phyloP scores from a whole-genome alignment of 805 yeast species.

The Starmerella khaoyaiensis region DNA sequence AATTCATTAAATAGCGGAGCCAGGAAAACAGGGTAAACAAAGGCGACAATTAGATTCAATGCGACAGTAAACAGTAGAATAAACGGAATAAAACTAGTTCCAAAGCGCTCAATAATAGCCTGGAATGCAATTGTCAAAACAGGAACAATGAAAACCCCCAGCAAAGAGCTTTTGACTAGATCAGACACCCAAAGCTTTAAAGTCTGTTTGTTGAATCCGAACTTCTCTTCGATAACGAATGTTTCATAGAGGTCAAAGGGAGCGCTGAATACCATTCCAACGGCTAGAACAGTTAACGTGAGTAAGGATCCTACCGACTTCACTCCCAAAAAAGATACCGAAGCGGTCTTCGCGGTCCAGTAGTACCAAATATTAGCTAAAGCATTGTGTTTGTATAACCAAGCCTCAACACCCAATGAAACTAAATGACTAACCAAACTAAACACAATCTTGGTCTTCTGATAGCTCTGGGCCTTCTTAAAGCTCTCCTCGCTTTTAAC shows the following conservation, averaged over 20 bases:
- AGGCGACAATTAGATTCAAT: conserved; percentile 60
- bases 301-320: conserved; percentile 19
- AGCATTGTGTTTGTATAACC: conserved; percentile 36
- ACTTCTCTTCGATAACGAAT: conserved; percentile 83
- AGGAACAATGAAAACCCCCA: conserved; percentile 49
- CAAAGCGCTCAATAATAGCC: conserved; percentile 67
- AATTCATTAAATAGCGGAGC: conserved; percentile 88
- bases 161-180: conserved; percentile 43
- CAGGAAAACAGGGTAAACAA: conserved; percentile 71
- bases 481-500: conserved; percentile 56
- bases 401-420: conserved; percentile 31
- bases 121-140: conserved; percentile 65
- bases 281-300: conserved; percentile 24
- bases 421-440: conserved; percentile 43
- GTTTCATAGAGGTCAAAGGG: conserved; percentile 67
- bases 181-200: conserved; percentile 59
- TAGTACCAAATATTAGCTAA: conserved; percentile 51
- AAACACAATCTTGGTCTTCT: conserved; percentile 65
- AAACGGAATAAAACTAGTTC: conserved; percentile 70
- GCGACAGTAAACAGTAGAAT: conserved; percentile 56
- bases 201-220: conserved; percentile 86
- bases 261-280: conserved; percentile 42
- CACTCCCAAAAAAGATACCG: conserved; percentile 29
- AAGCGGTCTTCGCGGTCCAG: conserved; percentile 23
- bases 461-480: conserved; percentile 61